Base-by-base conservation (phyloP, 2,329 filamentous ascomycete species). In the Monilinia polystroma region DNA sequence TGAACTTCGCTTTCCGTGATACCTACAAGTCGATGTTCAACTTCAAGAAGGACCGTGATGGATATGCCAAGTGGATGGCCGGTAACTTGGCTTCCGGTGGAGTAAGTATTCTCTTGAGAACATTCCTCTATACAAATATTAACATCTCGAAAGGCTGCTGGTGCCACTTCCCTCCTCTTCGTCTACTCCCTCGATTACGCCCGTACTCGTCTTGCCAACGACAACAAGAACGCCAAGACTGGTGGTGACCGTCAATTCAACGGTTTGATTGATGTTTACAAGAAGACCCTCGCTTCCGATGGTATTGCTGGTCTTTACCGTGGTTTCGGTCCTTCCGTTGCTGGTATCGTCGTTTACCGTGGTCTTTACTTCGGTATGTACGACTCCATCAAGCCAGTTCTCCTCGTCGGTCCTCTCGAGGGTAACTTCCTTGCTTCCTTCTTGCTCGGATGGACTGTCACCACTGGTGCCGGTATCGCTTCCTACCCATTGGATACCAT, bases 291-390 rank as follows among this genome's bases (percentile, higher is more conserved):
- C 78, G 94, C 95, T 77, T 91, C 92, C 78, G 95, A 99, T 82
- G 95, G 95, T 96, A 87, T 99, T 85, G 91, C 90, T 80, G 95
- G 95, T 96, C 93, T 99, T 80, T 99, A 99, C 92, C 95, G 95
- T 96, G 95, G 95, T 88, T 99, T 99, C 91, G 93, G 93, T 88
- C 95, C 96, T 82, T 99, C 95, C 79, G 95, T 99, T 80, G 88
- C 91, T 83, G 95, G 95, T 90, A 99, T 99, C 83, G 84, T 99
- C 79, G 95, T 99, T 85, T 99, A 99, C 92, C 95, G 95, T 92
- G 95, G 95, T 97, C 93, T 99, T 78, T 99, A 99, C 93, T 99
- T 99, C 91, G 95, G 95, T 82, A 91, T 99, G 91, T 99, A 99
- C 93, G 95, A 99, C 87, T 99, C 95, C 77, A 90, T 99, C 88